Percentiles rank a stretch among this genome's conserved stretches.
Evolutionary conservation across 2,329 filamentous ascomycete species (phyloP).

Genomic region (Arthroderma sp.): DNA sequence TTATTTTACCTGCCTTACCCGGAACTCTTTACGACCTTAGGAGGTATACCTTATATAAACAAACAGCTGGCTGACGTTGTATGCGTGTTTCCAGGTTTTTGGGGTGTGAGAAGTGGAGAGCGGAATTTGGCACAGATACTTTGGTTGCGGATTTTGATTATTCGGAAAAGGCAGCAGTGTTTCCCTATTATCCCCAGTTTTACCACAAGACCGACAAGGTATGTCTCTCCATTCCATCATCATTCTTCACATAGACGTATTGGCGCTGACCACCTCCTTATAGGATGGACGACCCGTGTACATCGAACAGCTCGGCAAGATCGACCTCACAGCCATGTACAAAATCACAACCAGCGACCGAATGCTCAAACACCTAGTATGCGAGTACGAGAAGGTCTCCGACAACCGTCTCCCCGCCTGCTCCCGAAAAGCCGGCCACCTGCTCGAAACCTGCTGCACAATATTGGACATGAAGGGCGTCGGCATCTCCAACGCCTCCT

Average conservation of each 20-base stretch:
- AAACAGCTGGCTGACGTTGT: background rate
- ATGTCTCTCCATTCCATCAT: slow-evolving; percentile 12
- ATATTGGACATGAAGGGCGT: slow-evolving; percentile 98
- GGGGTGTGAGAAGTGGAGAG: slow-evolving; percentile 82
- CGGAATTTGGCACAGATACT: slow-evolving; percentile 72
- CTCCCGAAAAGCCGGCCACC: slow-evolving; percentile 76
- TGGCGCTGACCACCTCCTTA: background rate
- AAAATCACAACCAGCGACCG: slow-evolving; percentile 86
- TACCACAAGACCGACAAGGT: slow-evolving; percentile 71
- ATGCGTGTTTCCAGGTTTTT: slow-evolving; percentile 83
- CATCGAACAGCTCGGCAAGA: slow-evolving; percentile 90
- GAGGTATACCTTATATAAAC: too few species aligned
- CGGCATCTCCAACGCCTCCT: slow-evolving; percentile 63
- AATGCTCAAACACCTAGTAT: slow-evolving; percentile 92
- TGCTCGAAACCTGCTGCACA: slow-evolving; percentile 95
- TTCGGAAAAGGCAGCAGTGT: slow-evolving; percentile 69
- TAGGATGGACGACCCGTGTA: slow-evolving; percentile 94
- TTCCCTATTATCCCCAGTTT: slow-evolving; percentile 92
- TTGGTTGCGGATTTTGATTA: slow-evolving; percentile 74
- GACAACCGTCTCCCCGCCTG: slow-evolving; percentile 90
- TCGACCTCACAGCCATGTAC: slow-evolving; percentile 79
- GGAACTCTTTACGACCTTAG: too few species aligned
- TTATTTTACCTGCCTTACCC: too few species aligned
- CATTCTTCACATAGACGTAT: background rate
- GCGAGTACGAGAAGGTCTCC: slow-evolving; percentile 93